Base-by-base conservation (phyloP, 148 eudicot genomes). In the Rhododendron griersonianum region DNA sequence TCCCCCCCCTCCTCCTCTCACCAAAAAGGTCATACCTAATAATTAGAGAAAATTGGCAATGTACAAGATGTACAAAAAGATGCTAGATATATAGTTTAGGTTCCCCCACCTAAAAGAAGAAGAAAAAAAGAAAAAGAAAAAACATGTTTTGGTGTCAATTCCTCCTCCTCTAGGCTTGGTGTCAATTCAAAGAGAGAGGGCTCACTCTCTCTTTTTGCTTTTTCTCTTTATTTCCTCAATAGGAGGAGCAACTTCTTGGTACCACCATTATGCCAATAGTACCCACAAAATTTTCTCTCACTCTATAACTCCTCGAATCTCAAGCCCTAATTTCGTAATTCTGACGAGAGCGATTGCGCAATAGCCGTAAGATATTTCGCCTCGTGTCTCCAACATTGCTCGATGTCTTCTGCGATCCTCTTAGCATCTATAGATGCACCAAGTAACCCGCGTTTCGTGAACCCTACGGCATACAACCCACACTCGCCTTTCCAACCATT, bases 401-500 rank as follows among this genome's bases (percentile, higher is more conserved):
- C 90, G 44, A 94, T 89, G 53, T 94, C 96, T 78, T 89, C 91
- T 5, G 96, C 94, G 8, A 94, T 92, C 79, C 81, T 88, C 86
- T 83, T 90, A 33, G 96, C 95, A 80, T 94, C 96, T 82, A 94
- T 87, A 4, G 95, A 94, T 33, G 95, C 89, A 80, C 96, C 96
- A 74, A 92, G 90, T 78, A 94, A 89, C 23, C 96, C 96, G 13
- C 94, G 94, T 81, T 92, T 94, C 9, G 96, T 94, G 89, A 93
- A 93, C 82, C 96, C 96, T 6, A 94, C 94, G 0, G 96, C 96
- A 41, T 93, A 94, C 44, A 94, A 85, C 35, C 96, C 96, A 19
- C 51, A 67, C n/a, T 94, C 93, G 8, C 96, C 96, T 93, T 94
- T 94, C 96, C 96, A 94, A 39, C 96, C 94, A 59, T 93, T 89